Evolutionary conservation across 2,329 filamentous ascomycete genomes (phyloP).

Genomic region (Hymenoscyphus fraxineus): DNA sequence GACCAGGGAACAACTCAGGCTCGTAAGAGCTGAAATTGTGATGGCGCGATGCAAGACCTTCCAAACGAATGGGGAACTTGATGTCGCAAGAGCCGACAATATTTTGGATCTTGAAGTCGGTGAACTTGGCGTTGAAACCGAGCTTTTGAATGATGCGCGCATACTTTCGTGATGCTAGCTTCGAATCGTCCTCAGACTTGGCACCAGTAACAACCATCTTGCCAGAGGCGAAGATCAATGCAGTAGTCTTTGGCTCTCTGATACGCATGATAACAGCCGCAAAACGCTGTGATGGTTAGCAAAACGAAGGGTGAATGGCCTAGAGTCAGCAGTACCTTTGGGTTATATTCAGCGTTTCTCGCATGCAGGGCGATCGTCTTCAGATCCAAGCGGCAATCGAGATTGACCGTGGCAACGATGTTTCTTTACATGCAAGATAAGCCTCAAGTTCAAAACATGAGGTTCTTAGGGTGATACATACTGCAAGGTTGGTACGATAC

Average conservation of each 20-base stretch:
- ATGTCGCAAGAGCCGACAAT: slow-evolving; percentile 98
- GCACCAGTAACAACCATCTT: slow-evolving; percentile 99
- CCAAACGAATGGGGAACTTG: slow-evolving; percentile 97
- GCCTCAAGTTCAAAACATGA: slow-evolving; percentile 40
- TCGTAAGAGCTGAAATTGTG: slow-evolving; percentile 99
- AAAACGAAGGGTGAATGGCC: slow-evolving; percentile 41
- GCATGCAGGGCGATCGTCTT: slow-evolving; percentile 99
- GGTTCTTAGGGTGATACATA: slow-evolving; percentile 64
- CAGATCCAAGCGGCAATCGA: slow-evolving; percentile 93
- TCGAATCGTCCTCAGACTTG: slow-evolving; percentile 96
- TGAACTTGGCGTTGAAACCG: slow-evolving; percentile 98
- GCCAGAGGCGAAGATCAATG: slow-evolving; percentile 94
- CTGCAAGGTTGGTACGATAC: slow-evolving; percentile 91
- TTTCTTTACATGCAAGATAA: slow-evolving; percentile 69
- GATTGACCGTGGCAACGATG: slow-evolving; percentile 97
- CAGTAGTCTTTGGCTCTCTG: slow-evolving; percentile 96
- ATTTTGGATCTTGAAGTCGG: slow-evolving; percentile 99
- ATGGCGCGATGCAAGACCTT: slow-evolving; percentile 92
- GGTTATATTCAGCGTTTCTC: slow-evolving; percentile 97
- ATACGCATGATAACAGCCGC: slow-evolving; percentile 99
- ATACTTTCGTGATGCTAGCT: slow-evolving; percentile 95
- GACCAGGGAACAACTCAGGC: slow-evolving; percentile 95
- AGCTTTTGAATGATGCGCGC: slow-evolving; percentile 99
- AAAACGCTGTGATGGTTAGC: slow-evolving; percentile 69
- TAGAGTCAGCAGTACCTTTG: slow-evolving; percentile 68